Evolutionary conservation across 1,139 yeast genomes (phyloP).

Genomic region (Geotrichum macrosporum): DNA sequence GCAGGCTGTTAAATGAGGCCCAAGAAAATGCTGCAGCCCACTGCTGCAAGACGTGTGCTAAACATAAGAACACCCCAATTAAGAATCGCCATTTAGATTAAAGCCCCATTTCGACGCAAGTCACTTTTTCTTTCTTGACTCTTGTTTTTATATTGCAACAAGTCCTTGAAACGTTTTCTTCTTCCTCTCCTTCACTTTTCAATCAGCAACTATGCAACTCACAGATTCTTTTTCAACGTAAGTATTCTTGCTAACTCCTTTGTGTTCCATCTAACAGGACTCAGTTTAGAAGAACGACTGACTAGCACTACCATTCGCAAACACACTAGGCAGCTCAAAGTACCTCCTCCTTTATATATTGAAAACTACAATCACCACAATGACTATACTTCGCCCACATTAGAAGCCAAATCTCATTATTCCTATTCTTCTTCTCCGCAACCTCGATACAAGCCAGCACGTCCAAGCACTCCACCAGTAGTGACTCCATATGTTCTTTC

Average conservation of each 20-base stretch:
- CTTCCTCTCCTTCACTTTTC: not conserved
- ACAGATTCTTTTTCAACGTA: slow-evolving; percentile 18
- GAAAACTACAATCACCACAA: slow-evolving; percentile 11
- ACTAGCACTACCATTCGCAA: slow-evolving; percentile 5
- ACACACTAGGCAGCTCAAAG: slow-evolving; percentile 1
- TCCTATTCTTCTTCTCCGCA: not conserved
- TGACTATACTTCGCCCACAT: not conserved
- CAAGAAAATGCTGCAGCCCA: not conserved
- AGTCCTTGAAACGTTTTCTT: slow-evolving; percentile 3
- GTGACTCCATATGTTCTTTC: slow-evolving; percentile 19
- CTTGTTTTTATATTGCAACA: slow-evolving; percentile 20
- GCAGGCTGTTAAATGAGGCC: slow-evolving; percentile 11
- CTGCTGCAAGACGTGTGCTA: too few relatives aligned
- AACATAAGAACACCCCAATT: slow-evolving; percentile 1
- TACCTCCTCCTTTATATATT: slow-evolving; percentile 18
- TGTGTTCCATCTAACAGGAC: slow-evolving; percentile 1
- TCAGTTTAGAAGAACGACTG: slow-evolving; percentile 19
- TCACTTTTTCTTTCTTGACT: not conserved
- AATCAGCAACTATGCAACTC: slow-evolving; percentile 9
- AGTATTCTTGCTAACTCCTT: too few relatives aligned
- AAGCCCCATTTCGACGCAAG: slow-evolving; percentile 17
- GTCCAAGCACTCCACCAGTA: slow-evolving; percentile 11
- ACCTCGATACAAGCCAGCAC: not conserved
- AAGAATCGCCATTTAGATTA: not conserved
- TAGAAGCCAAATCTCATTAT: not conserved